Evolutionary conservation across 352 stramenopile species (phyloP).

Genomic region (Globisporangium iwayamae): DNA sequence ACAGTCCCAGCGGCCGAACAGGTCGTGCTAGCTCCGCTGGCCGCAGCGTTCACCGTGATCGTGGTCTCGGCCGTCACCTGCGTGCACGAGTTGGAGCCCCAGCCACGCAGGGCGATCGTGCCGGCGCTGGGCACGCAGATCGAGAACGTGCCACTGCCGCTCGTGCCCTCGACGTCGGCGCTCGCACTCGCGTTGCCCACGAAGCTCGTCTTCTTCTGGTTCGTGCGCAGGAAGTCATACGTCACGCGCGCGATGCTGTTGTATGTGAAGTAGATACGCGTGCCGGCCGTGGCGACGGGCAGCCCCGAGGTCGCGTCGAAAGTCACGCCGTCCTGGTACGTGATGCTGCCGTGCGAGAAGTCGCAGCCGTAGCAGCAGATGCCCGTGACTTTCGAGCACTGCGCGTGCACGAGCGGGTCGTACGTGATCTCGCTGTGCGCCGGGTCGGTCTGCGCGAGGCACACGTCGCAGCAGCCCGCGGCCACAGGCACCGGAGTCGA

Average conservation of each 20-base stretch:
- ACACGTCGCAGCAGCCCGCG: conserved; percentile 38
- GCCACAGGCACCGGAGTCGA: conserved; percentile 10
- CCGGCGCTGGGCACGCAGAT: conserved; percentile 54
- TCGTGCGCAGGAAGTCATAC: conserved; percentile 49
- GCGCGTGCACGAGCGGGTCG: conserved; percentile 36
- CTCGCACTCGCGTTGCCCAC: conserved; percentile 28
- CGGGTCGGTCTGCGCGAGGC: conserved; percentile 36
- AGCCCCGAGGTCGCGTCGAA: conserved; percentile 25
- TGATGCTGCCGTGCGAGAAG: conserved; percentile 32
- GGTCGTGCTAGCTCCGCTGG: neutral
- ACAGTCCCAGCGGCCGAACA: conserved; percentile 1
- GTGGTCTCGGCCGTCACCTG: conserved; percentile 46
- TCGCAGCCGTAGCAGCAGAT: conserved; percentile 55
- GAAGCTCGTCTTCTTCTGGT: conserved; percentile 63
- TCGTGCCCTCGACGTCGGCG: conserved; percentile 23
- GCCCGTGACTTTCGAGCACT: conserved; percentile 34
- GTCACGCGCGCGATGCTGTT: conserved; percentile 49
- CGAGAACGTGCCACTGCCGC: conserved; percentile 34
- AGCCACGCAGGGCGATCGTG: conserved; percentile 59
- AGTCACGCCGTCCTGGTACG: conserved; percentile 33
- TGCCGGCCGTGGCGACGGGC: conserved; percentile 29
- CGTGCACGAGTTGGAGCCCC: conserved; percentile 47
- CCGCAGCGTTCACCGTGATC: conserved; percentile 27
- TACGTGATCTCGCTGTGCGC: conserved; percentile 30
- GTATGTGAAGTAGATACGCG: conserved; percentile 55